Evolutionary conservation across 208 protist species (phyloP).

Genomic region (Leptomonas pyrrhocoris): DNA sequence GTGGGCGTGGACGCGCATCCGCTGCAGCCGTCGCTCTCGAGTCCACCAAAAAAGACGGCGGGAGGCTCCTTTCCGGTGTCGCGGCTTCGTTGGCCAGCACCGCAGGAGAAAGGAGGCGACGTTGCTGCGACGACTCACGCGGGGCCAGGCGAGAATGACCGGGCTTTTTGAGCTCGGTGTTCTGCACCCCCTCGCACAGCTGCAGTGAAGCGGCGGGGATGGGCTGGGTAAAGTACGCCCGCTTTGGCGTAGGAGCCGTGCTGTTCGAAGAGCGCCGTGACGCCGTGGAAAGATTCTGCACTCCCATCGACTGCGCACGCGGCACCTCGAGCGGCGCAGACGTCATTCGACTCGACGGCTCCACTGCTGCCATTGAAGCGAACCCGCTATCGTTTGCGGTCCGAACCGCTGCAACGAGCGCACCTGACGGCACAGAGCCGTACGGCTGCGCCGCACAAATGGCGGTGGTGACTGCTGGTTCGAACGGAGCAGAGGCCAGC

Average conservation of each 20-base stretch:
- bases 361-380: not conserved
- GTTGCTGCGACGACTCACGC: conserved; percentile 8
- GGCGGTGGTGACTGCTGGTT: too few relatives aligned
- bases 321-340: not conserved
- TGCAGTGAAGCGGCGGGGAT: not conserved
- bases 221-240: conserved; percentile 3
- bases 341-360: not conserved
- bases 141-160: not conserved
- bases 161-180: not conserved
- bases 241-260: not conserved
- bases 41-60: too few relatives aligned
- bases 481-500: too few relatives aligned
- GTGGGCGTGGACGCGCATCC: not conserved
- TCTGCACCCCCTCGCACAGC: not conserved
- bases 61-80: not conserved
- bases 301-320: not conserved
- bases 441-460: too few relatives aligned
- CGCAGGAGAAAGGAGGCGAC: conserved; percentile 9
- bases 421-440: too few relatives aligned
- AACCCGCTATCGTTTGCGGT: too few relatives aligned
- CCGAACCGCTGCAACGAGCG: too few relatives aligned
- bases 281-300: not conserved
- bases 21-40: not conserved
- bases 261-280: not conserved
- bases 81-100: not conserved